Conservation (phyloP, 2,329 filamentous ascomycete genomes). For the Beauveria sp. region DNA sequence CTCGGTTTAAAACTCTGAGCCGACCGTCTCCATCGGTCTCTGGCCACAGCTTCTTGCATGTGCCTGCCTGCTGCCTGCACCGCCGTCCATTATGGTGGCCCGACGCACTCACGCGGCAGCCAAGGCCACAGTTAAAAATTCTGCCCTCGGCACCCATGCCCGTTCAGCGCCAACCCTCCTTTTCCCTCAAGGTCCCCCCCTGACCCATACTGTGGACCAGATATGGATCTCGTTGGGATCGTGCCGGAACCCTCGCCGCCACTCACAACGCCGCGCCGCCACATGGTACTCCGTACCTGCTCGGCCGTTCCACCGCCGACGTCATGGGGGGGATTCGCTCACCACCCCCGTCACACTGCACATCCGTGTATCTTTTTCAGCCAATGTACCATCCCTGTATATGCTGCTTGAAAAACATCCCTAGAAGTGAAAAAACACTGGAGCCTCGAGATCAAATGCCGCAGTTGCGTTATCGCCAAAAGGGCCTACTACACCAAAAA, state of each 20-base stretch:
- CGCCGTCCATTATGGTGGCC: not conserved
- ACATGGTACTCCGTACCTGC: constrained; percentile 1
- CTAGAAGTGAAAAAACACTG: constrained; percentile 1
- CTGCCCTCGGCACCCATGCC: not conserved
- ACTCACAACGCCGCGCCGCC: constrained; percentile 1
- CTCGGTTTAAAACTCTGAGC: constrained; percentile 1
- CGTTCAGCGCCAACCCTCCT: not conserved
- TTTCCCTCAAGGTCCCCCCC: not conserved
- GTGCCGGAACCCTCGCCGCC: constrained; percentile 8
- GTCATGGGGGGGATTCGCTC: not conserved
- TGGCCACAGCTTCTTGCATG: constrained; percentile 1
- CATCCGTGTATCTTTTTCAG: not conserved
- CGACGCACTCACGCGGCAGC: not conserved
- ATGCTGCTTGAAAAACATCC: not conserved
- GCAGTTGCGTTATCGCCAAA: constrained; percentile 10
- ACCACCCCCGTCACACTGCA: not conserved
- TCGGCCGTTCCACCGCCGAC: constrained; percentile 5
- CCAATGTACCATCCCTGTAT: not conserved
- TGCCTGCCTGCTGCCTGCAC: not conserved
- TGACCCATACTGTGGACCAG: constrained; percentile 3
- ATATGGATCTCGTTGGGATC: constrained; percentile 12
- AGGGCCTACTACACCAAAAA: not conserved
- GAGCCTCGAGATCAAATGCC: constrained; percentile 12
- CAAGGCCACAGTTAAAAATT: constrained; percentile 4
- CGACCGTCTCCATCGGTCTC: not conserved